These are phyloP conservation scores for Phaeosphaeriaceae sp. DNA, from an alignment of 2,329 filamentous ascomycete species.

Conservation along the genomic window DNA sequence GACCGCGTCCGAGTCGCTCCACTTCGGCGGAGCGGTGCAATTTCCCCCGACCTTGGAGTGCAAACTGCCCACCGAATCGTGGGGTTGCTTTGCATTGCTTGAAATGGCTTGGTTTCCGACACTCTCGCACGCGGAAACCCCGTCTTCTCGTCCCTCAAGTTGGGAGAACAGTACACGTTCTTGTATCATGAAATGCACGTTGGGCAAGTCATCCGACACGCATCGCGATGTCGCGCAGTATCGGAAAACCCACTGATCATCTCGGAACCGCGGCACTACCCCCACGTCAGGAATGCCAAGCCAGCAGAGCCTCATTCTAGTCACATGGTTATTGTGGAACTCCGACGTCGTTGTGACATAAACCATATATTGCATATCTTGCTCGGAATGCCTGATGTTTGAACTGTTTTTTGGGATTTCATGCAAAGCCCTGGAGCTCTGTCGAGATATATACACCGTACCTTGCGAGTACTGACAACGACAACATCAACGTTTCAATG, in stretches of 20 bases:
- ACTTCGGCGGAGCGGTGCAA: slow-evolving; percentile 17
- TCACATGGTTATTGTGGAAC: not conserved
- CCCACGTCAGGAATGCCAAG: slow-evolving; percentile 13
- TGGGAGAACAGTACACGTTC: not conserved
- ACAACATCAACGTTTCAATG: not conserved
- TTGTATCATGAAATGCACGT: not conserved
- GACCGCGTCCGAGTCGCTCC: slow-evolving; percentile 16
- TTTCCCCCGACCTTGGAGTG: slow-evolving; percentile 4
- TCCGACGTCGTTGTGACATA: slow-evolving; percentile 12
- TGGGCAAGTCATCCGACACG: not conserved
- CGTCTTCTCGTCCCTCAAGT: not conserved
- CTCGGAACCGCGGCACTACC: slow-evolving; percentile 7
- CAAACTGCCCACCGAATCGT: not conserved
- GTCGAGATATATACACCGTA: not conserved
- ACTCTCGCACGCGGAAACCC: not conserved
- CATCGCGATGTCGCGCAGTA: not conserved
- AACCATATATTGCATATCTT: slow-evolving; percentile 9
- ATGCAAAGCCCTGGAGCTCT: not conserved
- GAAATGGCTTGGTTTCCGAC: not conserved
- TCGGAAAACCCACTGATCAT: not conserved
- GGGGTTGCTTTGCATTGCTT: slow-evolving; percentile 2
- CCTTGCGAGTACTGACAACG: not conserved
- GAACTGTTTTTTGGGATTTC: slow-evolving; percentile 2
- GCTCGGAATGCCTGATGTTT: slow-evolving; percentile 7
- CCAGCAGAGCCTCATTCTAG: slow-evolving; percentile 21